A percentile compares a stretch with the other conserved stretches of the same genome.
phyloP scores from a whole-genome alignment of 2,329 filamentous ascomycete species.

The Berkeleyomyces basicola region DNA sequence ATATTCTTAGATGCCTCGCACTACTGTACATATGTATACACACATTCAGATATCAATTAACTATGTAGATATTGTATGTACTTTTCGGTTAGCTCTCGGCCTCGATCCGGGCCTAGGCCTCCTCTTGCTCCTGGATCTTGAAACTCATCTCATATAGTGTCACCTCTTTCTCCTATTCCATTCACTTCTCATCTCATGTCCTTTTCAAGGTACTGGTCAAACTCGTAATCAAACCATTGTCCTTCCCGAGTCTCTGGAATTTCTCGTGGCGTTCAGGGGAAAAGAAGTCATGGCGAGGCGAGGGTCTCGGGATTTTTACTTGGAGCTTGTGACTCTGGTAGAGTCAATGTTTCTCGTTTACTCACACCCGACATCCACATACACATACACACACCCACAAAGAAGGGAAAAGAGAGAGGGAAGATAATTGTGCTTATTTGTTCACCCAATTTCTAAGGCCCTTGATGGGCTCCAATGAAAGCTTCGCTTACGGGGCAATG shows the following conservation, averaged over 20 bases:
- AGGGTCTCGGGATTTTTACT: not conserved
- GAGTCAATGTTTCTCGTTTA: not conserved
- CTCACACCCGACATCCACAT: not conserved
- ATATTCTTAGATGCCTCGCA: not conserved
- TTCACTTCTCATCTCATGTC: not conserved
- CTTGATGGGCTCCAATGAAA: not conserved
- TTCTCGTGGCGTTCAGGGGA: not conserved
- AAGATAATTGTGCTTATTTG: not conserved
- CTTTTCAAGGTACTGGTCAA: not conserved
- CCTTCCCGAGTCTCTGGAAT: not conserved
- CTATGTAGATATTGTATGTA: no score
- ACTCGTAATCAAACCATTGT: not conserved
- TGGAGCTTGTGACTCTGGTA: not conserved
- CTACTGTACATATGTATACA: not conserved
- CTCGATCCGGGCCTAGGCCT: not conserved
- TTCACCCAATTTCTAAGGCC: not conserved
- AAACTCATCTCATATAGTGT: not conserved
- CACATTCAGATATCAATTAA: not conserved
- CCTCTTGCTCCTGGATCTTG: not conserved
- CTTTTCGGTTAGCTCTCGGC: no score
- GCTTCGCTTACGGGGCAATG: not conserved
- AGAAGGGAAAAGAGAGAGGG: not conserved
- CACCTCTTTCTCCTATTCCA: not conserved
- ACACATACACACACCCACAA: not conserved
- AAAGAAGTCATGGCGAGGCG: not conserved